Evolutionary conservation across 306 rosid species (phyloP).

Genomic region (Quercus mongolica): DNA sequence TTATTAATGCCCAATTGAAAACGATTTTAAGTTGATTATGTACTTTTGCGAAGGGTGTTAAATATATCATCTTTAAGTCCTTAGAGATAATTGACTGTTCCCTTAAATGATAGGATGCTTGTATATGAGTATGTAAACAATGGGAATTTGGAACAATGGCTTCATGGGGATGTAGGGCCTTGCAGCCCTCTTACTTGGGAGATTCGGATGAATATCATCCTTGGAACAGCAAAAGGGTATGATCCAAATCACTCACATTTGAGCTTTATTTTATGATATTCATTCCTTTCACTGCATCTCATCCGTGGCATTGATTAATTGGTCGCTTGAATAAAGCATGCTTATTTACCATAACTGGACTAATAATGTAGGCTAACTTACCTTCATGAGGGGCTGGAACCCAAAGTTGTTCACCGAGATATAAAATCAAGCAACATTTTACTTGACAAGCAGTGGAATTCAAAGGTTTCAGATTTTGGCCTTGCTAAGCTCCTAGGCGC

Average conservation of each 20-base stretch:
- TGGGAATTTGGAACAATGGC: slow-evolving; percentile 89
- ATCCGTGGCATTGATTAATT: neutral
- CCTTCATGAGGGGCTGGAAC: slow-evolving; percentile 91
- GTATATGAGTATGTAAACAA: slow-evolving; percentile 83
- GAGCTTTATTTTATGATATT: neutral
- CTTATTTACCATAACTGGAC: neutral
- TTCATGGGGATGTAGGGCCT: slow-evolving; percentile 87
- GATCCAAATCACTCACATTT: neutral
- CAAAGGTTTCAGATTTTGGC: slow-evolving; percentile 93
- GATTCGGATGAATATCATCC: slow-evolving; percentile 72
- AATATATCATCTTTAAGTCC: neutral
- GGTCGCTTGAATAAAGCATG: neutral
- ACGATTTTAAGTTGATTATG: neutral
- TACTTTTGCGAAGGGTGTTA: neutral
- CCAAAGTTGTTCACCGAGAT: slow-evolving; percentile 92
- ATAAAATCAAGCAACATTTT: slow-evolving; percentile 86
- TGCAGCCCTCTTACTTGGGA: slow-evolving; percentile 85
- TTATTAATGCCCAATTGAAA: neutral
- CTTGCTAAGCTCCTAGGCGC: slow-evolving; percentile 88
- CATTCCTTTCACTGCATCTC: neutral
- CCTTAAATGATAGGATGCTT: slow-evolving; percentile 57
- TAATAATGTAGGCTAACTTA: slow-evolving; percentile 56
- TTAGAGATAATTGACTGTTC: neutral
- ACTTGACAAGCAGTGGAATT: slow-evolving; percentile 82
- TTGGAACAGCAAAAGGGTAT: slow-evolving; percentile 87